Base-by-base conservation (phyloP, 371 early-diverging fungal genomes). In the Blakeslea trispora region DNA sequence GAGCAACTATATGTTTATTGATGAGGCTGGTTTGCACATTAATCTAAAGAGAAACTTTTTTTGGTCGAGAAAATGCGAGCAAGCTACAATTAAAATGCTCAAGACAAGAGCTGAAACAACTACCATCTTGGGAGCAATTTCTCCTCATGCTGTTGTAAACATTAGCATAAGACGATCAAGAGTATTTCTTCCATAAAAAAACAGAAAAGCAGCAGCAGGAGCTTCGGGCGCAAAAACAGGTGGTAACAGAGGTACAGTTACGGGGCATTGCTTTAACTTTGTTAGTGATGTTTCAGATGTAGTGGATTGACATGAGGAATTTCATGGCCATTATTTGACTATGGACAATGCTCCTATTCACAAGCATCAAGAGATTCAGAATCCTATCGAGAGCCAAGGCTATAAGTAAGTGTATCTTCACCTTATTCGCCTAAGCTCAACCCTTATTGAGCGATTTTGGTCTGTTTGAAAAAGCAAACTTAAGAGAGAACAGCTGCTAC, bases 121-220 rank as follows among this genome's bases (percentile, higher is more conserved):
- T 35, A 61, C 55, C 34, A 61, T 55, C 24, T 39, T 55, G 18
- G 61, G 52, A 22, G 61, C 61, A 37, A 55, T 50, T 21, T 60
- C 54, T 28, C 39, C 22, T 23, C 39, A 45, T 14, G 60, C 54
- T 23, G 32, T 50, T 24, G 44, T 55, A 39, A 55, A 60, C 34
- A 45, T 60, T 24, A 54, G 54, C 23, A 50, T 49, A 50, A 60
- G 50, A 44, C 53, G 7, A 54, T 55, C 61, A 24, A 41, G 41
- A 48, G 42, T 43, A 19, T 52, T 48, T 47, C 40, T 48, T n/a
- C 34, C 41, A 45, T 19, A 42, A 23, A 59, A 59, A 34, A 53
- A 51, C 35, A 59, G 53, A 52, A 51, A 23, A 34, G 48, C 18
- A 28, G n/a, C n/a, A n/a, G 7, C 28, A 28, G 28, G 28, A 28